Percentiles rank a stretch among this genome's conserved stretches.
phyloP scores from a whole-genome alignment of 257 asterid genomes.

The Linaria vulgaris region DNA sequence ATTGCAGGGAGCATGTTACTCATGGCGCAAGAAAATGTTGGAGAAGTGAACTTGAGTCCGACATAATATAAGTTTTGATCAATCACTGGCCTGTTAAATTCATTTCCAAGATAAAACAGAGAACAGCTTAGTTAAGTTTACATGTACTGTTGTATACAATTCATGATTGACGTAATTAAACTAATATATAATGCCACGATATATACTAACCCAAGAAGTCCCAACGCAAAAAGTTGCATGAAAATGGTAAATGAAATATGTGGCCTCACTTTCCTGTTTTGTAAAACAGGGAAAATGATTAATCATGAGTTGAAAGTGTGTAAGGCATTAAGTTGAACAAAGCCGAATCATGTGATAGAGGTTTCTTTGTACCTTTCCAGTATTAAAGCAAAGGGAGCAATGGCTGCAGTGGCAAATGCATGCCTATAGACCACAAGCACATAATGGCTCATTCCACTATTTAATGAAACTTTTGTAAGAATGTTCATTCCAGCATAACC shows the following conservation, averaged over 20 bases:
- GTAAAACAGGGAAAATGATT: too few species aligned
- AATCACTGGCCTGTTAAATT: slow-evolving; percentile 72
- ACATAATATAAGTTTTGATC: slow-evolving; percentile 90
- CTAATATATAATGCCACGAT: too few species aligned
- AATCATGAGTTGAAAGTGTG: too few species aligned
- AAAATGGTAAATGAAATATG: slow-evolving; percentile 76
- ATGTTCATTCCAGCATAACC: slow-evolving; percentile 97
- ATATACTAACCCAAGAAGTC: slow-evolving; percentile 86
- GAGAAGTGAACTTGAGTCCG: slow-evolving; percentile 78
- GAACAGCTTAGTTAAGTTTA: not conserved
- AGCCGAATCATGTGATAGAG: not conserved
- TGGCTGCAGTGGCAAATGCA: slow-evolving; percentile 88
- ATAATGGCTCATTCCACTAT: slow-evolving; percentile 88
- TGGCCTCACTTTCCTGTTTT: slow-evolving; percentile 87
- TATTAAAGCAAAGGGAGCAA: slow-evolving; percentile 80
- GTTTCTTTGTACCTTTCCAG: slow-evolving; percentile 59
- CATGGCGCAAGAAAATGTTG: slow-evolving; percentile 88
- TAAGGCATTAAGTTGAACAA: too few species aligned
- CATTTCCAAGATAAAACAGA: not conserved
- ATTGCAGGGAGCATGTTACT: slow-evolving; percentile 93
- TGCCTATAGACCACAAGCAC: slow-evolving; percentile 86
- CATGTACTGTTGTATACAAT: too few species aligned
- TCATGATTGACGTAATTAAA: too few species aligned
- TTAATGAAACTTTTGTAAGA: slow-evolving; percentile 82
- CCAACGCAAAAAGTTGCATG: slow-evolving; percentile 83